A percentile compares a stretch with the other conserved stretches of the same genome.
These are phyloP conservation scores for Starmera pachycereana DNA, from an alignment of 805 yeast species.

Conservation along the genomic window DNA sequence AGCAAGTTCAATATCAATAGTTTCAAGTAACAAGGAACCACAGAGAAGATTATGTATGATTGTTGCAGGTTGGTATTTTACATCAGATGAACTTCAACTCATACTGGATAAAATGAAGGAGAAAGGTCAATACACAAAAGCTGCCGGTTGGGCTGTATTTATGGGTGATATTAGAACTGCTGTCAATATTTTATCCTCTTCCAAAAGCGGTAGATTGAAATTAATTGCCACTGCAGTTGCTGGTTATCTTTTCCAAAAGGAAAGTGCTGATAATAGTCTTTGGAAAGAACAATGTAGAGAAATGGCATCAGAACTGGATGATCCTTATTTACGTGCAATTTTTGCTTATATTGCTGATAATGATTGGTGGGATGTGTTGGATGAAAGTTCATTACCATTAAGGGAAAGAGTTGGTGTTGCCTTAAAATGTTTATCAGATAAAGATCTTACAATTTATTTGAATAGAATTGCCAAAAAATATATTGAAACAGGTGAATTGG, in stretches of 20 bases:
- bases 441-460: slow-evolving; percentile 64
- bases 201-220: slow-evolving; percentile 58
- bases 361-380: slow-evolving; percentile 94
- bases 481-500: slow-evolving; percentile 72
- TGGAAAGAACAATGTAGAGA: slow-evolving; percentile 93
- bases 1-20: slow-evolving; percentile 15
- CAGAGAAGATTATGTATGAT: slow-evolving; percentile 73
- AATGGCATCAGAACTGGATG: slow-evolving; percentile 78
- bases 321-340: slow-evolving; percentile 83
- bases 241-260: slow-evolving; percentile 66
- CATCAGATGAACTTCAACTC: slow-evolving; percentile 63
- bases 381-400: slow-evolving; percentile 79
- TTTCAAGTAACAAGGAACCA: slow-evolving; percentile 40
- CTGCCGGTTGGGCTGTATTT: slow-evolving; percentile 97
- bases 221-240: slow-evolving; percentile 92
- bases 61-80: slow-evolving; percentile 86
- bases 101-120: slow-evolving; percentile 47
- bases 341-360: slow-evolving; percentile 91
- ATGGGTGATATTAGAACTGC: slow-evolving; percentile 82
- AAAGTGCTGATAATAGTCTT: slow-evolving; percentile 32
- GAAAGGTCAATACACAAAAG: slow-evolving; percentile 64
- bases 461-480: slow-evolving; percentile 62
- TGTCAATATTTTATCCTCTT: slow-evolving; percentile 63
- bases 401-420: slow-evolving; percentile 90
- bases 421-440: slow-evolving; percentile 70